phyloP scores from a whole-genome alignment of 768 basidiomycete genomes.

The Tubosaeta sp. region DNA sequence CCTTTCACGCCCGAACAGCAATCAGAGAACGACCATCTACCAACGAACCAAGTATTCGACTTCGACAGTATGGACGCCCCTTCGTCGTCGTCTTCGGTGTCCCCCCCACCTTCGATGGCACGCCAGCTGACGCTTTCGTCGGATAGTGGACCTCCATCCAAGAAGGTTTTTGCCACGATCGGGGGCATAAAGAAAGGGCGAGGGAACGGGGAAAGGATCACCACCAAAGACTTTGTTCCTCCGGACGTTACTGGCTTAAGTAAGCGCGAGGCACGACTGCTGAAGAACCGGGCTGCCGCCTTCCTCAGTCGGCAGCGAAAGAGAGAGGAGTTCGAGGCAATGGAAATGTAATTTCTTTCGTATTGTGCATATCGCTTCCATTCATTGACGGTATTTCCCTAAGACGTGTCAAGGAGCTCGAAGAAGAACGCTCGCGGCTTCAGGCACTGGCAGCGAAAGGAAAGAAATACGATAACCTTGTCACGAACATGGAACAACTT shows the following conservation, averaged over 20 bases:
- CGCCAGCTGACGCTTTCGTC: conserved; percentile 34
- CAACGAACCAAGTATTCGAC: conserved; percentile 74
- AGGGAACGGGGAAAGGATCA: conserved; percentile 44
- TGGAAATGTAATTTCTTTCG: conserved; percentile 72
- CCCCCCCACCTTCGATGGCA: conserved; percentile 28
- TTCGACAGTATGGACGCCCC: conserved; percentile 30
- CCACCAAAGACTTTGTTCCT: conserved; percentile 80
- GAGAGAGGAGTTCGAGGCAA: conserved; percentile 85
- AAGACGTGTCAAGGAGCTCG: conserved; percentile 80
- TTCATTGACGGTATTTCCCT: conserved; percentile 17
- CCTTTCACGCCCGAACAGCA: conserved; percentile 42
- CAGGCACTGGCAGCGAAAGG: conserved; percentile 52
- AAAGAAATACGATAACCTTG: conserved; percentile 36
- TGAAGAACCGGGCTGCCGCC: conserved; percentile 90
- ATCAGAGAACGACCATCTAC: conserved; percentile 47
- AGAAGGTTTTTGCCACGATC: conserved; percentile 45
- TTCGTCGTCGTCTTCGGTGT: conserved; percentile 33
- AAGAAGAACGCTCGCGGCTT: conserved; percentile 78
- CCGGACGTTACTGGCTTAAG: conserved; percentile 84
- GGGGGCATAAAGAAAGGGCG: conserved; percentile 44
- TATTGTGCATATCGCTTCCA: conserved; percentile 4
- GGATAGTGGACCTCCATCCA: conserved; percentile 26
- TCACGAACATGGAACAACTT: conserved; percentile 63
- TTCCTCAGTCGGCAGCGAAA: conserved; percentile 90
- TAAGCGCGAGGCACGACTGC: conserved; percentile 87